Conservation (phyloP, 1,139 yeast genomes). For the Geotrichum aggregatum region DNA sequence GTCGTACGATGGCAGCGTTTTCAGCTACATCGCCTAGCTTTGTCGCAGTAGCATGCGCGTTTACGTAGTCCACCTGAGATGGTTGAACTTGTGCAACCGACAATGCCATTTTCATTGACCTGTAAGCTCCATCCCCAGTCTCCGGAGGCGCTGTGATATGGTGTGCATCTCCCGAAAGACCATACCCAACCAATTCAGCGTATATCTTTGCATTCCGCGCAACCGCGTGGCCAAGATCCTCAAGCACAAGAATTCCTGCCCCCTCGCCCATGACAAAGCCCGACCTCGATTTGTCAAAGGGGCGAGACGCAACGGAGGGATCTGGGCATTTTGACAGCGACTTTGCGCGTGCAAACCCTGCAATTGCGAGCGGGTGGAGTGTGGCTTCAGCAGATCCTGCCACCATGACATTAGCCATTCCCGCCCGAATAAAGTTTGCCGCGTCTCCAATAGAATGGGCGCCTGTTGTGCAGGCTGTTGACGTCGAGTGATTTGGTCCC, state of each 20-base stretch:
- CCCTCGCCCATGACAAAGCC: conserved; percentile 97
- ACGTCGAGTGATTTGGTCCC: conserved; percentile 85
- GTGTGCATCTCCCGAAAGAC: conserved; percentile 84
- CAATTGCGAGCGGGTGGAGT: conserved; percentile 78
- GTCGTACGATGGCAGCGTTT: conserved; percentile 58
- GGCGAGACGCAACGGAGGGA: conserved; percentile 72
- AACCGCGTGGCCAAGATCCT: conserved; percentile 70
- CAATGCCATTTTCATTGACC: conserved; percentile 79
- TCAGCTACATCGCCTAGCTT: conserved; percentile 86
- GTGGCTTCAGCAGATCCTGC: conserved; percentile 93
- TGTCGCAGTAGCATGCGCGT: conserved; percentile 97
- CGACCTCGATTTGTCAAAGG: conserved; percentile 71
- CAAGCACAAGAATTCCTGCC: conserved; percentile 73
- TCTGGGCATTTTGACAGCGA: conserved; percentile 66
- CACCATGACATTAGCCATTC: conserved; percentile 79
- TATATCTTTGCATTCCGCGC: conserved; percentile 59
- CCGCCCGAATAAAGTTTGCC: conserved; percentile 67
- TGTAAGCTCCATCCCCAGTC: conserved; percentile 77
- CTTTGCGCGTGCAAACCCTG: conserved; percentile 89
- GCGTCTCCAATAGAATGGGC: conserved; percentile 94
- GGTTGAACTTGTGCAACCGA: conserved; percentile 46
- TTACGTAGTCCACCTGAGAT: conserved; percentile 62
- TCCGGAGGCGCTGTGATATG: conserved; percentile 90
- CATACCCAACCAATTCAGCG: conserved; percentile 83
- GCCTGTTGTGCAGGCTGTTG: conserved; percentile 98